phyloP scores from a whole-genome alignment of 208 protist genomes.

The Leishmania braziliensis region DNA sequence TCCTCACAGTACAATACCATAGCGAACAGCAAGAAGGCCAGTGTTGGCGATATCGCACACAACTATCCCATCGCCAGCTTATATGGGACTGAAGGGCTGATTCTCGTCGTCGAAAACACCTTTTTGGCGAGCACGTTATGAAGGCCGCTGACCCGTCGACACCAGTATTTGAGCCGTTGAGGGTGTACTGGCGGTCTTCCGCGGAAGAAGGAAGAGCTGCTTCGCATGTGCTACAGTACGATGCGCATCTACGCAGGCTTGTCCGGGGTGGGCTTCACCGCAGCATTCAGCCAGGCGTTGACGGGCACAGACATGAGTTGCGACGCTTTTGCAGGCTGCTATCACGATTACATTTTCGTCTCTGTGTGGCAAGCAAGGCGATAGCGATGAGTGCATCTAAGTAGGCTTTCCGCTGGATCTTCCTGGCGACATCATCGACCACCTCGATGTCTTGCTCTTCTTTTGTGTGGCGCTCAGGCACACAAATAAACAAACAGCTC shows the following conservation, averaged over 20 bases:
- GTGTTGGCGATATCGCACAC: constrained; percentile 10
- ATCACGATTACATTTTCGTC: constrained; percentile 58
- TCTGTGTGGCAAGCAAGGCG: constrained; percentile 10
- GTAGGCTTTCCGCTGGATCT: constrained; percentile 3
- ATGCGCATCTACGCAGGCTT: constrained; percentile 56
- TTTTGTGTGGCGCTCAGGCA: not conserved
- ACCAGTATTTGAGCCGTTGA: constrained; percentile 2
- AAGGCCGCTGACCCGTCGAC: not conserved
- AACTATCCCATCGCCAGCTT: constrained; percentile 29
- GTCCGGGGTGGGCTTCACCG: constrained; percentile 49
- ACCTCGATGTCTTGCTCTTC: not conserved
- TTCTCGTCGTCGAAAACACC: constrained; percentile 31
- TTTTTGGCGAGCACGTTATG: constrained; percentile 15
- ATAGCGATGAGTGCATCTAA: constrained; percentile 24
- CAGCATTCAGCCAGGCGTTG: constrained; percentile 41
- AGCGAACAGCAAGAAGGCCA: constrained; percentile 7
- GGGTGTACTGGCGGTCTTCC: constrained; percentile 12
- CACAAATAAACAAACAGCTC: not conserved
- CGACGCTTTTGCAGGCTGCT: constrained; percentile 52
- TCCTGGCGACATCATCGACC: constrained; percentile 1
- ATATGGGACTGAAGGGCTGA: constrained; percentile 35
- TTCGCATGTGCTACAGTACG: constrained; percentile 46
- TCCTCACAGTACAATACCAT: constrained; percentile 26
- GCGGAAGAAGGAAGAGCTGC: constrained; percentile 13
- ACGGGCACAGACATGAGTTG: constrained; percentile 47